Conservation (phyloP, 352 stramenopile species). For the Phytophthora aleatoria region DNA sequence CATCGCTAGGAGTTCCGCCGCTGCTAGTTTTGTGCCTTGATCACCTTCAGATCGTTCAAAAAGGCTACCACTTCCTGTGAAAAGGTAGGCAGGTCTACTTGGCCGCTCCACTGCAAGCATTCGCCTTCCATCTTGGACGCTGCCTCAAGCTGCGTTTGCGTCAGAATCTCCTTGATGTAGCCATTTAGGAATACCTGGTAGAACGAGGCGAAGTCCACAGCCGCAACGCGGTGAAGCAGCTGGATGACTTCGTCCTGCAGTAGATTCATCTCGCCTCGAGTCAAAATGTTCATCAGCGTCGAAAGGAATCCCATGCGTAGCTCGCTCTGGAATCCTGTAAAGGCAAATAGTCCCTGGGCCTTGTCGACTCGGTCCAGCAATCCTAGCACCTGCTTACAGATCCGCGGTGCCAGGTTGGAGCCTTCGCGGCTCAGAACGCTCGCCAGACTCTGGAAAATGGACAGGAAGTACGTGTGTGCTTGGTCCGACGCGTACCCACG, state of each 20-base stretch:
- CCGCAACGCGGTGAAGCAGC: constrained; percentile 69
- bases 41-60: constrained; percentile 77
- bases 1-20: not conserved
- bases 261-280: constrained; percentile 78
- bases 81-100: constrained; percentile 80
- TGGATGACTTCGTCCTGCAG: constrained; percentile 78
- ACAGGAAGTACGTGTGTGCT: constrained; percentile 74
- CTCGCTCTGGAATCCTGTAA: constrained; percentile 74
- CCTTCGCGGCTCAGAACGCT: constrained; percentile 63
- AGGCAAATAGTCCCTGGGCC: constrained; percentile 67
- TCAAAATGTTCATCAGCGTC: constrained; percentile 81
- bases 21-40: constrained; percentile 65
- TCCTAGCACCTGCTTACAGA: constrained; percentile 77
- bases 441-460: constrained; percentile 78
- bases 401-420: constrained; percentile 53
- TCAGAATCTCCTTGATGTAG: constrained; percentile 74
- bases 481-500: constrained; percentile 67
- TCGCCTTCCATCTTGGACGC: constrained; percentile 56
- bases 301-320: constrained; percentile 78
- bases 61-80: constrained; percentile 70
- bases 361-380: constrained; percentile 73
- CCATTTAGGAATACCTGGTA: constrained; percentile 67
- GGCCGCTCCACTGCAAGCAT: constrained; percentile 75
- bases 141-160: constrained; percentile 51
- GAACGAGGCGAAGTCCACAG: constrained; percentile 79